Evolutionary conservation across 2,329 filamentous ascomycete species (phyloP).

Genomic region (Cercospora nicotianae): DNA sequence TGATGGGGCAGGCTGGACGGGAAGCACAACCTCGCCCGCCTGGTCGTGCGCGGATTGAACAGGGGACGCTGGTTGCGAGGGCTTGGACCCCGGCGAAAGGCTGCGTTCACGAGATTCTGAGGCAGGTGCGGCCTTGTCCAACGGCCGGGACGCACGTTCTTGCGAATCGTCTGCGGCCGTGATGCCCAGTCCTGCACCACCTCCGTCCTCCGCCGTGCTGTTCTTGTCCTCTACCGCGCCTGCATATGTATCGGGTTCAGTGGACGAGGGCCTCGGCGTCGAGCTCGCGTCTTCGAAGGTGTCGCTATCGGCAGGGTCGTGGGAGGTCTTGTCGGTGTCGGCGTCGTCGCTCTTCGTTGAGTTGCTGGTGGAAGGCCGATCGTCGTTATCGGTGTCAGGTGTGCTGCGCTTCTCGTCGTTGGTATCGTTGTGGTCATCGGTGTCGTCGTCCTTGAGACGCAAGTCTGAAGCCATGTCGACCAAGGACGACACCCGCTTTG

Average conservation of each 20-base stretch:
- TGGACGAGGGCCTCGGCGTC: constrained; percentile 18
- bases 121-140: not conserved
- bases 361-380: not conserved
- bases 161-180: not conserved
- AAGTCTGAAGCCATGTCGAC: constrained; percentile 33
- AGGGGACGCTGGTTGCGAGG: constrained; percentile 30
- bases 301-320: constrained; percentile 12
- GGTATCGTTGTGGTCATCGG: constrained; percentile 7
- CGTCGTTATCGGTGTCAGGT: not conserved
- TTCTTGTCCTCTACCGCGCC: constrained; percentile 18
- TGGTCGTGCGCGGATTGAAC: constrained; percentile 61
- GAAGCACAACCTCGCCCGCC: constrained; percentile 59
- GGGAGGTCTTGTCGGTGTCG: constrained; percentile 8
- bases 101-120: constrained; percentile 22
- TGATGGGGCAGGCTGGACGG: constrained; percentile 59
- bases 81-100: constrained; percentile 23
- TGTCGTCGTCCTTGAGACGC: constrained; percentile 31
- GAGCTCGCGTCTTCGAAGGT: constrained; percentile 74
- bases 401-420: not conserved
- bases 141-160: not conserved
- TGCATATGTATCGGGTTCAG: constrained; percentile 13
- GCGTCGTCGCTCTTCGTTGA: constrained; percentile 1
- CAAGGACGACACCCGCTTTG: constrained; percentile 21
- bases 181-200: constrained; percentile 1
- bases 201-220: not conserved